Conservation (phyloP, 2,329 filamentous ascomycete species). For the Fusarium decemcellulare region DNA sequence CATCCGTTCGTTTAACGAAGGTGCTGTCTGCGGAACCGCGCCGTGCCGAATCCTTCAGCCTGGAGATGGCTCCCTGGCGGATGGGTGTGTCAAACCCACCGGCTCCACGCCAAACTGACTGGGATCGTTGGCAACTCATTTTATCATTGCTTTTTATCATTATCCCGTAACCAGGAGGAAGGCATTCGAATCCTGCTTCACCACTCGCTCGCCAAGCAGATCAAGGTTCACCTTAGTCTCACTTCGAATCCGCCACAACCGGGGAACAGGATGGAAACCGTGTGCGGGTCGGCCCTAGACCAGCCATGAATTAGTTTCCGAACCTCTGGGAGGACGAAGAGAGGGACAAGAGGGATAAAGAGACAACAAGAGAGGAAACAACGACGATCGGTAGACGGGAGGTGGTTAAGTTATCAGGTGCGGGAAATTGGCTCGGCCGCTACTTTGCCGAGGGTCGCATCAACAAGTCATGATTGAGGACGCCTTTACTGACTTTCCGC, state of each 20-base stretch:
- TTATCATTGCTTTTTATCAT: slow-evolving; percentile 36
- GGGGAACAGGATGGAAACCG: slow-evolving; percentile 23
- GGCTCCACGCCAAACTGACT: slow-evolving; percentile 27
- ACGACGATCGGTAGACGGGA: slow-evolving; percentile 3
- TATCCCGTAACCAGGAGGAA: slow-evolving; percentile 22
- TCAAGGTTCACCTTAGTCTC: slow-evolving; percentile 27
- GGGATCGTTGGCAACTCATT: slow-evolving; percentile 31
- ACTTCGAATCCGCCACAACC: slow-evolving; percentile 35
- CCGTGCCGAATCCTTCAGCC: slow-evolving; percentile 35
- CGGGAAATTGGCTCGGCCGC: slow-evolving; percentile 24
- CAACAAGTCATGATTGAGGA: neutral
- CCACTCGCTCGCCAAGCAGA: slow-evolving; percentile 26
- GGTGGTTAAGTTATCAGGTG: neutral
- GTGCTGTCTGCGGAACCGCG: slow-evolving; percentile 26
- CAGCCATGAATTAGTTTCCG: slow-evolving; percentile 28
- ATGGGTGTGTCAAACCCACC: slow-evolving; percentile 22
- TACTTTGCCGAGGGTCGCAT: slow-evolving; percentile 15
- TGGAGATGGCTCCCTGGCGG: slow-evolving; percentile 20
- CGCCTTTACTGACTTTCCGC: slow-evolving; percentile 10
- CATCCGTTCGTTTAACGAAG: slow-evolving; percentile 14
- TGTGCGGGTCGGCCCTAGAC: slow-evolving; percentile 34
- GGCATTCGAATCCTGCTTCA: slow-evolving; percentile 21
- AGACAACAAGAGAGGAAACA: slow-evolving; percentile 42
- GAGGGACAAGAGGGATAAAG: slow-evolving; percentile 17
- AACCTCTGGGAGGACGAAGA: slow-evolving; percentile 7